phyloP scores from a whole-genome alignment of 2,329 filamentous ascomycete species.

The Penicillium expansum region DNA sequence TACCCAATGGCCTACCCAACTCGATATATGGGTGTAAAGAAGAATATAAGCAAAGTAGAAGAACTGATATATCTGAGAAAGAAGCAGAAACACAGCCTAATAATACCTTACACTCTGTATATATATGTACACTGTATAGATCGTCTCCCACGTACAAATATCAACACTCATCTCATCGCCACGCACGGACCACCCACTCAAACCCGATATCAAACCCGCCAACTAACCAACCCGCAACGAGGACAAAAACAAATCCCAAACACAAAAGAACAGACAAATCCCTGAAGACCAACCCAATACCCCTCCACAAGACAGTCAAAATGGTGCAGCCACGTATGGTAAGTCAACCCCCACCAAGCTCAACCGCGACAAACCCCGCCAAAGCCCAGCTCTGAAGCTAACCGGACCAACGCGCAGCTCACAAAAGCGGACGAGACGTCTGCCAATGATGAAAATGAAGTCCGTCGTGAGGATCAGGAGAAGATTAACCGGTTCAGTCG shows the following conservation, averaged over 20 bases:
- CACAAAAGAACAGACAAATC: neutral
- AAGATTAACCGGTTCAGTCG: conserved; percentile 98
- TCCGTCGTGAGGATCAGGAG: conserved; percentile 94
- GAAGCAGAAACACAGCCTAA: too few relatives aligned
- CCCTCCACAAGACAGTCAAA: conserved; percentile 15
- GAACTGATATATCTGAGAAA: neutral
- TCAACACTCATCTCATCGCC: neutral
- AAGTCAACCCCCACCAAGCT: conserved; percentile 19
- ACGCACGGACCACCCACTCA: conserved; percentile 27
- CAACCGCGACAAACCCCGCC: neutral
- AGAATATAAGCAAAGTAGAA: neutral
- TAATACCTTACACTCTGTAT: too few relatives aligned
- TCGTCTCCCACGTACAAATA: neutral
- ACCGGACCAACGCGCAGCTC: conserved; percentile 57
- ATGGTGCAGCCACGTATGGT: conserved; percentile 63
- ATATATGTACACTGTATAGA: neutral
- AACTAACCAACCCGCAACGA: conserved; percentile 6
- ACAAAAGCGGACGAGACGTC: conserved; percentile 86
- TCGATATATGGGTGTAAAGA: neutral
- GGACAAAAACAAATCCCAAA: neutral
- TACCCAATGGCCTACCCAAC: neutral
- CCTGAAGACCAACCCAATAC: neutral
- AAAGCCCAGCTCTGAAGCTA: conserved; percentile 3
- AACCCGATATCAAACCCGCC: conserved; percentile 18
- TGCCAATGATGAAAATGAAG: conserved; percentile 79